Conservation (phyloP, 192 early-diverging fungal species). For the Linnemannia elongata region DNA sequence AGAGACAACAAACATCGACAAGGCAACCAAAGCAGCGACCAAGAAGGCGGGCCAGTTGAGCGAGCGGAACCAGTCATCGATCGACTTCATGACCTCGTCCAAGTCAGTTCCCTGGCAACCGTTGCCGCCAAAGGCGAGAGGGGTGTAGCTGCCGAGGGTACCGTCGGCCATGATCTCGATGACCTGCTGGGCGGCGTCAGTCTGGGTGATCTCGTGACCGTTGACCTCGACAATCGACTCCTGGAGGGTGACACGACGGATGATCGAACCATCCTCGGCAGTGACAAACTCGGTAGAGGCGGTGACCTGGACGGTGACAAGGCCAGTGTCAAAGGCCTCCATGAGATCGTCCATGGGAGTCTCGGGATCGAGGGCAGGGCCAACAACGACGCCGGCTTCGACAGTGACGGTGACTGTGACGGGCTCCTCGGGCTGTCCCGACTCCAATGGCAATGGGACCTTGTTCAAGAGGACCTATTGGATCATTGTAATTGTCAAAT, state of each 20-base stretch:
- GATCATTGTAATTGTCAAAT: not conserved
- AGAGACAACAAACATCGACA: constrained; percentile 33
- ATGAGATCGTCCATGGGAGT: constrained; percentile 60
- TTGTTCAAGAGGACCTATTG: constrained; percentile 66
- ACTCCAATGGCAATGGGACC: constrained; percentile 59
- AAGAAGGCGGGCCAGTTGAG: constrained; percentile 44
- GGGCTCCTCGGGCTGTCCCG: constrained; percentile 45
- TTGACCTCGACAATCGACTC: constrained; percentile 69
- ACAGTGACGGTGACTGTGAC: constrained; percentile 38
- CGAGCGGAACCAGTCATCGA: constrained; percentile 46
- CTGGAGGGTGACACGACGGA: constrained; percentile 65
- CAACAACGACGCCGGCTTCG: constrained; percentile 47
- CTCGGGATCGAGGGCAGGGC: constrained; percentile 56
- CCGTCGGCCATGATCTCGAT: constrained; percentile 67
- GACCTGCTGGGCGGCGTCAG: constrained; percentile 67
- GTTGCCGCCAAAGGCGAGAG: constrained; percentile 25
- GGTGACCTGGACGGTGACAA: constrained; percentile 68
- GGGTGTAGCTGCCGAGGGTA: constrained; percentile 57
- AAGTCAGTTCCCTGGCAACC: constrained; percentile 23
- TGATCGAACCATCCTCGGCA: constrained; percentile 53
- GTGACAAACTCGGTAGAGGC: constrained; percentile 59
- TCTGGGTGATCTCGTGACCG: constrained; percentile 64
- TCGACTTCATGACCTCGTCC: constrained; percentile 31
- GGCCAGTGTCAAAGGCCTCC: constrained; percentile 63
- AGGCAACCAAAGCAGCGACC: constrained; percentile 25